Evolutionary conservation across 805 yeast genomes (phyloP).

Genomic region (Clavispora santaluciae): DNA sequence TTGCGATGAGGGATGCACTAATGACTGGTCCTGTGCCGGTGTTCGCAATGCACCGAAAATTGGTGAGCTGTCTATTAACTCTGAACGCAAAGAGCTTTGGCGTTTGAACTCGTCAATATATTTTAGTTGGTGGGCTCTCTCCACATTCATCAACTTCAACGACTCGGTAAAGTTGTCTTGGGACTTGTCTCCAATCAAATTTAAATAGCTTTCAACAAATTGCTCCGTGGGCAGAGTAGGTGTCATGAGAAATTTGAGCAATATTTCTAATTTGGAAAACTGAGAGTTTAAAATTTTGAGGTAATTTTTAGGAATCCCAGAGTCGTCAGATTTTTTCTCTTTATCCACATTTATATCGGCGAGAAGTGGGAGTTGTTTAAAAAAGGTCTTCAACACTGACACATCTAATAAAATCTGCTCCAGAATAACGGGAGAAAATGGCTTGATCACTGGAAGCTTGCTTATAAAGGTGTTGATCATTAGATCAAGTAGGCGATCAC

Average conservation of each 20-base stretch:
- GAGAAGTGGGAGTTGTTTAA: conserved; percentile 40
- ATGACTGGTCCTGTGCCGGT: conserved; percentile 2
- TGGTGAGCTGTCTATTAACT: conserved; percentile 25
- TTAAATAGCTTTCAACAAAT: conserved; percentile 61
- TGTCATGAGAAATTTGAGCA: conserved; percentile 65
- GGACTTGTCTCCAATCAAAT: conserved; percentile 60
- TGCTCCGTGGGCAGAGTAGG: conserved; percentile 57
- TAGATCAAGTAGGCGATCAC: conserved; percentile 71
- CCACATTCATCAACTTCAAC: conserved; percentile 57
- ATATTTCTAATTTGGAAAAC: conserved; percentile 46
- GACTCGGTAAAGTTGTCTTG: conserved; percentile 60
- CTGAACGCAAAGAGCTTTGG: conserved; percentile 26
- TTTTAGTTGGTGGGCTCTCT: conserved; percentile 21
- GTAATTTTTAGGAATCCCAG: conserved; percentile 25
- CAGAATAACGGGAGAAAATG: conserved; percentile 48
- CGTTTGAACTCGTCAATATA: conserved; percentile 35
- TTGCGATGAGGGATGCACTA: conserved; percentile 14
- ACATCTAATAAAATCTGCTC: conserved; percentile 80
- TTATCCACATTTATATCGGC: conserved; percentile 36
- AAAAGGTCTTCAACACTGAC: conserved; percentile 53
- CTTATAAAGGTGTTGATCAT: conserved; percentile 52
- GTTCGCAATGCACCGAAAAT: conserved; percentile 27
- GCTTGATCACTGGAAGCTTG: conserved; percentile 58
- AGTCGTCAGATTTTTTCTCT: conserved; percentile 9
- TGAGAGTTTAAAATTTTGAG: conserved; percentile 41